phyloP scores from a whole-genome alignment of 2,329 filamentous ascomycete genomes.

The Aspergillus spinulosporus region DNA sequence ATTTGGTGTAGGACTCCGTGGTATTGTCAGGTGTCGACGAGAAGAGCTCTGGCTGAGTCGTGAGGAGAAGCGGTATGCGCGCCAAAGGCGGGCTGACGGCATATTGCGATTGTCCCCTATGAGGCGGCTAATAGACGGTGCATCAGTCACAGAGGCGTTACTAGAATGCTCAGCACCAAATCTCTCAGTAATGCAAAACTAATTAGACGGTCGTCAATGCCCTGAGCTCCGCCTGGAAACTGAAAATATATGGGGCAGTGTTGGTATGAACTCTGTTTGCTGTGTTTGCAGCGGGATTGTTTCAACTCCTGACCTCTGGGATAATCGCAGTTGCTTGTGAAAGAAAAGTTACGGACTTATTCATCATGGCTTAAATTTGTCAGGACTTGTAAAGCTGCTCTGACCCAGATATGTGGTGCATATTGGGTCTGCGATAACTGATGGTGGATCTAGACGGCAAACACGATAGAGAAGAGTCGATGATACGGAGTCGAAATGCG shows the following conservation, averaged over 20 bases:
- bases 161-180: too few relatives aligned
- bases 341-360: neutral
- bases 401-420: neutral
- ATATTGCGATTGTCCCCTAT: neutral
- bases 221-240: neutral
- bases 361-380: neutral
- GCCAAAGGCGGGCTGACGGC: conserved; percentile 1
- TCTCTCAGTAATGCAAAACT: neutral
- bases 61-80: conserved; percentile 15
- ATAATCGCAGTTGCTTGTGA: neutral
- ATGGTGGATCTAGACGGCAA: neutral
- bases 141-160: too few relatives aligned
- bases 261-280: conserved; percentile 12
- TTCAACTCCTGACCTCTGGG: neutral
- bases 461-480: conserved; percentile 1
- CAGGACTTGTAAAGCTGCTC: neutral
- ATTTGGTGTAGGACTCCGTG: conserved; percentile 21
- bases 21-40: conserved; percentile 27
- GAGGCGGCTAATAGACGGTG: too few relatives aligned
- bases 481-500: neutral
- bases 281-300: conserved; percentile 15
- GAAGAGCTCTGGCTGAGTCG: conserved; percentile 16
- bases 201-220: neutral
- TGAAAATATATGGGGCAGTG: neutral
- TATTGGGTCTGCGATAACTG: neutral